Conservation (phyloP, 1,284 basidiomycete species). For the Abortiporus biennis region DNA sequence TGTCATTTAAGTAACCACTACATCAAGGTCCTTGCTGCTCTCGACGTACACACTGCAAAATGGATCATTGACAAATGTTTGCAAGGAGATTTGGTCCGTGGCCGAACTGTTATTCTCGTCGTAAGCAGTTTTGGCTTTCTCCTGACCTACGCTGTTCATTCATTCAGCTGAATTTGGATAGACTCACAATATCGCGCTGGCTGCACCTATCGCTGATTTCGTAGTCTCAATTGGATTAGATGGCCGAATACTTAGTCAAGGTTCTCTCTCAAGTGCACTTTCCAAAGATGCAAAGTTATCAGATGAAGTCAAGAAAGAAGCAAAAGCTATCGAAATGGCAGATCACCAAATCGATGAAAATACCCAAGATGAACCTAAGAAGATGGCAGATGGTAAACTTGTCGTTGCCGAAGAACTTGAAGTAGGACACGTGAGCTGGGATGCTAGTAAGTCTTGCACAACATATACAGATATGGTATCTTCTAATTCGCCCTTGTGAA, state of each 20-base stretch:
- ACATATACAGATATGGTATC: neutral
- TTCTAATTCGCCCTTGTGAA: neutral
- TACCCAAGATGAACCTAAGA: constrained; percentile 14
- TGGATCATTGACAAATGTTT: constrained; percentile 78
- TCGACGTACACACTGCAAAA: constrained; percentile 63
- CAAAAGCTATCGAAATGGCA: constrained; percentile 32
- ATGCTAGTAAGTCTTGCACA: constrained; percentile 27
- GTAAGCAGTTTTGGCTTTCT: constrained; percentile 33
- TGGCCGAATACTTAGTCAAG: constrained; percentile 44
- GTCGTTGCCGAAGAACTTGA: constrained; percentile 56
- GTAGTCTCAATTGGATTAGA: constrained; percentile 52
- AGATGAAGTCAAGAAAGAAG: constrained; percentile 33
- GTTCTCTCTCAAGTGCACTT: constrained; percentile 38
- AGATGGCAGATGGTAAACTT: constrained; percentile 36
- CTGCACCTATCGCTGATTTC: constrained; percentile 57
- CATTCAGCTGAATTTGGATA: too few relatives aligned
- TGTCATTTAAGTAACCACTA: neutral
- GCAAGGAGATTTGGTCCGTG: constrained; percentile 58
- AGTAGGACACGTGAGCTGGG: constrained; percentile 47
- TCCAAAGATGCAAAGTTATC: constrained; percentile 32
- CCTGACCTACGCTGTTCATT: neutral
- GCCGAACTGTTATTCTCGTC: constrained; percentile 68
- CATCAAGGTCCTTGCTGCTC: constrained; percentile 40
- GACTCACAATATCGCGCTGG: constrained; percentile 71
- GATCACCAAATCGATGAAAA: constrained; percentile 36